Percentiles rank a stretch among this genome's conserved stretches.
Evolutionary conservation across 2,329 filamentous ascomycete species (phyloP).

Genomic region (Fusarium sororula): DNA sequence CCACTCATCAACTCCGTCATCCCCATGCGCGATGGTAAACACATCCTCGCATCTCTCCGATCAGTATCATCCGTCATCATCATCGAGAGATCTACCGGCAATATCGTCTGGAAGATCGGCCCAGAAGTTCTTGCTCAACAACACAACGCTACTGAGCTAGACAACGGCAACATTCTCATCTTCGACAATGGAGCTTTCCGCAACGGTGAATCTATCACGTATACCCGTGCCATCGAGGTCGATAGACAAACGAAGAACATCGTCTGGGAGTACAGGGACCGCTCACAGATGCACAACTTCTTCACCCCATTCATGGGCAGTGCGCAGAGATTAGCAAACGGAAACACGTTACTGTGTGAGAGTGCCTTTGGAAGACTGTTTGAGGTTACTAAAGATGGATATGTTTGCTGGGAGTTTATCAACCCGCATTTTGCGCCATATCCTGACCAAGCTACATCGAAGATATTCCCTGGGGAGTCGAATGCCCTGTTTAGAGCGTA

Average conservation of each 20-base stretch:
- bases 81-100: constrained; percentile 39
- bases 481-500: constrained; percentile 44
- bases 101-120: constrained; percentile 43
- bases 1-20: constrained; percentile 45
- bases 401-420: constrained; percentile 45
- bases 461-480: constrained; percentile 43
- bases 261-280: constrained; percentile 45
- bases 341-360: constrained; percentile 43
- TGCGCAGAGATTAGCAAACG: constrained; percentile 41
- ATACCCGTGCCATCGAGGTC: constrained; percentile 41
- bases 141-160: constrained; percentile 44
- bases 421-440: constrained; percentile 44
- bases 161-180: constrained; percentile 46
- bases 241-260: constrained; percentile 36
- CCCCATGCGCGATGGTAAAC: constrained; percentile 41
- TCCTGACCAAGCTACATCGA: constrained; percentile 34
- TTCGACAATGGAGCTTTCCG: constrained; percentile 46
- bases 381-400: constrained; percentile 40
- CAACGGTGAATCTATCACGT: constrained; percentile 43
- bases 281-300: constrained; percentile 43
- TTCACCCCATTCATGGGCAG: constrained; percentile 47
- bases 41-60: constrained; percentile 43
- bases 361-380: constrained; percentile 42
- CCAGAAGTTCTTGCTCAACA: constrained; percentile 42
- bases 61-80: constrained; percentile 44